Evolutionary conservation across 352 stramenopile genomes (phyloP).

Genomic region (Phytophthora pistaciae): DNA sequence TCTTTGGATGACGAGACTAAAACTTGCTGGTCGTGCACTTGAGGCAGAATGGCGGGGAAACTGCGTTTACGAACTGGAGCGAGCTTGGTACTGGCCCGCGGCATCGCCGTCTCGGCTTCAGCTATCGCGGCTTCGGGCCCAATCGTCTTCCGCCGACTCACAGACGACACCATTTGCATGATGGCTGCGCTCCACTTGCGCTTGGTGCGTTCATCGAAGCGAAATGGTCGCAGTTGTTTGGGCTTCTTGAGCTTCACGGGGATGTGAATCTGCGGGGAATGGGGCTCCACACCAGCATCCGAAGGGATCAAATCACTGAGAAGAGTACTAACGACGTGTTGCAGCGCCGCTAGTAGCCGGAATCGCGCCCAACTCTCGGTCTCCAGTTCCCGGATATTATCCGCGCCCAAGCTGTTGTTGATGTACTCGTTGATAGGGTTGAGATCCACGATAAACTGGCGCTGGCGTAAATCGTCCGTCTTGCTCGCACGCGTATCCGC

Average conservation of each 20-base stretch:
- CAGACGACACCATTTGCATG: slow-evolving; percentile 29
- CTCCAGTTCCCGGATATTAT: slow-evolving; percentile 47
- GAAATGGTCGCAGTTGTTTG: slow-evolving; percentile 24
- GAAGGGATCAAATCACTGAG: slow-evolving; percentile 41
- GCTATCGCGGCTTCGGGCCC: neutral
- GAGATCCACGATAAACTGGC: slow-evolving; percentile 55
- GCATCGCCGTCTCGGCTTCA: neutral
- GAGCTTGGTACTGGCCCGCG: slow-evolving; percentile 9
- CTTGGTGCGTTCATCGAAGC: slow-evolving; percentile 22
- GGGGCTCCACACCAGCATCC: neutral
- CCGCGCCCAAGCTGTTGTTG: slow-evolving; percentile 33
- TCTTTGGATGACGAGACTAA: neutral
- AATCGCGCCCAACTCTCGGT: slow-evolving; percentile 59
- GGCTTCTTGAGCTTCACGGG: neutral
- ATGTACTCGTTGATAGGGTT: slow-evolving; percentile 67
- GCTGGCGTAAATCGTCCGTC: slow-evolving; percentile 4
- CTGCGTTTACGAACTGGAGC: slow-evolving; percentile 8
- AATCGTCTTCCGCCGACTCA: slow-evolving; percentile 26
- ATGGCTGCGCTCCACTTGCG: slow-evolving; percentile 30
- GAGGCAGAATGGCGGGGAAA: slow-evolving; percentile 12
- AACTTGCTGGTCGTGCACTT: neutral
- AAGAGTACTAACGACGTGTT: slow-evolving; percentile 37
- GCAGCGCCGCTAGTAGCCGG: slow-evolving; percentile 45
- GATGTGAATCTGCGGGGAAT: neutral
- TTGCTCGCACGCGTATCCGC: neutral